Conservation (phyloP, 495 filamentous ascomycete species). For the Aspergillus steynii region DNA sequence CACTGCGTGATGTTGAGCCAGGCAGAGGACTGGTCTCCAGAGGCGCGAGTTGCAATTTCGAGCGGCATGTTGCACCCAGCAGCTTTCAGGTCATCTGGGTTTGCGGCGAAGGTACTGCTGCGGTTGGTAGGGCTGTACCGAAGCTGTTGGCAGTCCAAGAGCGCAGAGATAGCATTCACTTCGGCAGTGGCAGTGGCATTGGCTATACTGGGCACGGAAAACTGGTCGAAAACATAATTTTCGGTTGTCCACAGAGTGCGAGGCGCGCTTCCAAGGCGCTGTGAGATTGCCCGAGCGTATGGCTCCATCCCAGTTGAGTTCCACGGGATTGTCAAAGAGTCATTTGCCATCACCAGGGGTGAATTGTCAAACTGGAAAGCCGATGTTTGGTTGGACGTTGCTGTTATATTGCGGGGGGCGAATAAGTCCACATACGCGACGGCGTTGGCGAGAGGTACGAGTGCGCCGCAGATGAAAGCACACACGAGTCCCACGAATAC, state of each 20-base stretch:
- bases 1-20: constrained; percentile 4
- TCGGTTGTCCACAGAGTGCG: neutral
- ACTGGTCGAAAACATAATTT: constrained; percentile 3
- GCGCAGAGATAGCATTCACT: neutral
- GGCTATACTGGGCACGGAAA: neutral
- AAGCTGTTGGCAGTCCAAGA: constrained; percentile 3
- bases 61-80: neutral
- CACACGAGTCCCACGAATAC: neutral
- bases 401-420: neutral
- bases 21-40: neutral
- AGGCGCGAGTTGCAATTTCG: neutral
- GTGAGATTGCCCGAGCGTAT: constrained; percentile 1
- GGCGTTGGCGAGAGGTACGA: constrained; percentile 4
- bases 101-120: neutral
- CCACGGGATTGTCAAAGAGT: neutral
- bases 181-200: constrained; percentile 4
- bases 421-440: constrained; percentile 2
- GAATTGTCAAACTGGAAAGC: constrained; percentile 1
- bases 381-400: constrained; percentile 1
- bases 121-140: neutral
- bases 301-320: constrained; percentile 2
- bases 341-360: constrained; percentile 4
- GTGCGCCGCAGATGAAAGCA: constrained; percentile 5
- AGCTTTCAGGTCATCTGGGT: constrained; percentile 1
- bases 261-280: neutral